Conservation (phyloP, 129 eudicot species). For the Flaveria robusta region DNA sequence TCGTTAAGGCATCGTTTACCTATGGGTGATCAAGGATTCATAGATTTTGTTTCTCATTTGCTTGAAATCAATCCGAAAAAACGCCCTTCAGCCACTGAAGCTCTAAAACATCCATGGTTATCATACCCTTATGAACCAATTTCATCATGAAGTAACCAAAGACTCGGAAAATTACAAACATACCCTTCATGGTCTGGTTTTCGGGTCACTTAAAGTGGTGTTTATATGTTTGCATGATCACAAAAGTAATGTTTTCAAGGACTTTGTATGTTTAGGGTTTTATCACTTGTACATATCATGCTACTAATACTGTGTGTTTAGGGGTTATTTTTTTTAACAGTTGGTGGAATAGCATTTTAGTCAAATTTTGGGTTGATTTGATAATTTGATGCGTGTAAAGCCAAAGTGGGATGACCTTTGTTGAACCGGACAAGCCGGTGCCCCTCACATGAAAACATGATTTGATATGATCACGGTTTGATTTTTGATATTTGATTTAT, state of each 20-base stretch:
- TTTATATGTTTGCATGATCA: slow-evolving; percentile 34
- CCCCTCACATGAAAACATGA: not conserved
- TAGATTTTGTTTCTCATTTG: slow-evolving; percentile 82
- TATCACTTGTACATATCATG: slow-evolving; percentile 39
- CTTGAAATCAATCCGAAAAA: slow-evolving; percentile 87
- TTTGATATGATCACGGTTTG: not conserved
- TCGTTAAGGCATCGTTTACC: slow-evolving; percentile 89
- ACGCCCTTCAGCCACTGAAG: slow-evolving; percentile 94
- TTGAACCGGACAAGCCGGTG: not conserved
- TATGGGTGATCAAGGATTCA: slow-evolving; percentile 98
- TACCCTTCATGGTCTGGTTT: slow-evolving; percentile 16
- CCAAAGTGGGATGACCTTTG: slow-evolving; percentile 25
- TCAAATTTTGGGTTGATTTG: slow-evolving; percentile 35
- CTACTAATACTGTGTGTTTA: slow-evolving; percentile 29
- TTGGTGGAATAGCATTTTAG: slow-evolving; percentile 18
- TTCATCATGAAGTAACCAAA: slow-evolving; percentile 62
- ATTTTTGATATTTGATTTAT: not conserved
- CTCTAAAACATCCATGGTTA: slow-evolving; percentile 94
- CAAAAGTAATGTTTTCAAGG: slow-evolving; percentile 15
- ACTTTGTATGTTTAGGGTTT: slow-evolving; percentile 22
- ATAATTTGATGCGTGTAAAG: slow-evolving; percentile 2
- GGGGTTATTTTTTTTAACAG: slow-evolving; percentile 27
- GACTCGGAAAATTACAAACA: slow-evolving; percentile 5
- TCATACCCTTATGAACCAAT: slow-evolving; percentile 97
- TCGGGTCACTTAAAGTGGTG: slow-evolving; percentile 23